Evolutionary conservation across 805 yeast species (phyloP).

Genomic region (Vanderwaltozyma yarrowii): DNA sequence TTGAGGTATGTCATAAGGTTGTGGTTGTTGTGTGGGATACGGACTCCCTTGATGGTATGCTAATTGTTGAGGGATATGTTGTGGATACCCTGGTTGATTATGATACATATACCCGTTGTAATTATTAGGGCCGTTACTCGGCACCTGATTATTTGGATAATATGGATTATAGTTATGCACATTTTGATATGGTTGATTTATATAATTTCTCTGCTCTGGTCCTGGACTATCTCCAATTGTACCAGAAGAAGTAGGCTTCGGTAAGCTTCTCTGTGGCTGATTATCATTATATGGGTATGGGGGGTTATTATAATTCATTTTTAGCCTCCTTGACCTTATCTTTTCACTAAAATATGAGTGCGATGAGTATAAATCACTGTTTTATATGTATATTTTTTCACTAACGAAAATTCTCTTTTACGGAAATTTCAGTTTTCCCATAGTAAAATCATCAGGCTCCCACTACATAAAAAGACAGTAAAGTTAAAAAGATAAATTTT

Average conservation of each 20-base stretch:
- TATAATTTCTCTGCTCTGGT: no score
- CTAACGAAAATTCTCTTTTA: no score
- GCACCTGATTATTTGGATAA: not conserved
- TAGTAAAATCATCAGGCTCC: no score
- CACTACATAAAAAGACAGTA: no score
- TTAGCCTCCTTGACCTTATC: no score
- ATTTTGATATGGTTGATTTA: not conserved
- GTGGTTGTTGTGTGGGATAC: not conserved
- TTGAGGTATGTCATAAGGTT: no score
- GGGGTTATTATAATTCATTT: not conserved
- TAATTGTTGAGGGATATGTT: constrained; percentile 2
- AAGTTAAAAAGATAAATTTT: no score
- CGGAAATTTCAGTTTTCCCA: no score
- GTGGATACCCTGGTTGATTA: not conserved
- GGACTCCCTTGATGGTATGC: no score
- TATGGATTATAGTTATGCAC: not conserved
- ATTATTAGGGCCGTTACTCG: not conserved
- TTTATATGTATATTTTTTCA: no score
- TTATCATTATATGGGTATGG: not conserved
- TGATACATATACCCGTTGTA: not conserved
- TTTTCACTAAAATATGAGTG: no score
- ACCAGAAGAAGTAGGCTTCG: constrained; percentile 23
- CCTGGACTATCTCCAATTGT: constrained; percentile 5
- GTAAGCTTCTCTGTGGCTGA: constrained; percentile 4
- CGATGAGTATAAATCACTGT: no score